A percentile compares a stretch with the other conserved stretches of the same genome.
Conservation (phyloP, 2,329 filamentous ascomycete species). For the Aspergillus candidus region DNA sequence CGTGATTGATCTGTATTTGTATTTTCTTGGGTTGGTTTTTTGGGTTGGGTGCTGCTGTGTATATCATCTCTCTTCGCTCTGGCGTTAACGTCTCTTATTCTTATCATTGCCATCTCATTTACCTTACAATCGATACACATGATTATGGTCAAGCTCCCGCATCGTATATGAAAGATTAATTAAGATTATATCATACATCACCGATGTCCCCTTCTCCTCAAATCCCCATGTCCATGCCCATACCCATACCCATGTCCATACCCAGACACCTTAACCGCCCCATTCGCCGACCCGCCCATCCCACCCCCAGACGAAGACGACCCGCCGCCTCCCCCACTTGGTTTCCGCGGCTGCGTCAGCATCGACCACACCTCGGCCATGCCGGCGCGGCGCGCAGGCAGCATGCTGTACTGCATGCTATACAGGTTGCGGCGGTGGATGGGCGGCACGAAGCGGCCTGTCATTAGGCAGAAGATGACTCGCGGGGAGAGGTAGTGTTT, state of each 20-base stretch:
- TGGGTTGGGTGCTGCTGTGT: no score
- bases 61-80: no score
- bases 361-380: conserved; percentile 81
- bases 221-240: conserved; percentile 23
- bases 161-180: conserved; percentile 1
- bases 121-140: not conserved
- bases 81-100: no score
- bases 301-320: conserved; percentile 21
- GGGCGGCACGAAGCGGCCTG: conserved; percentile 87
- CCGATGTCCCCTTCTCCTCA: conserved; percentile 30
- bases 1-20: no score
- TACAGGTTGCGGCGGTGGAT: conserved; percentile 94
- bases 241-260: no score
- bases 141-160: not conserved
- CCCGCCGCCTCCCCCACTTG: conserved; percentile 18
- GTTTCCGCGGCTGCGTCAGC: conserved; percentile 48
- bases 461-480: conserved; percentile 81
- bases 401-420: conserved; percentile 95
- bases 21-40: no score
- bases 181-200: conserved; percentile 12
- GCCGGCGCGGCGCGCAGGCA: conserved; percentile 72
- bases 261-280: conserved; percentile 28
- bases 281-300: conserved; percentile 21
- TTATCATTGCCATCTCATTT: not conserved
- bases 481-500: conserved; percentile 91